Percentiles rank a stretch among this genome's conserved stretches.
Evolutionary conservation across 108 stramenopile genomes (phyloP).

Genomic region (Skeletonema grethae): DNA sequence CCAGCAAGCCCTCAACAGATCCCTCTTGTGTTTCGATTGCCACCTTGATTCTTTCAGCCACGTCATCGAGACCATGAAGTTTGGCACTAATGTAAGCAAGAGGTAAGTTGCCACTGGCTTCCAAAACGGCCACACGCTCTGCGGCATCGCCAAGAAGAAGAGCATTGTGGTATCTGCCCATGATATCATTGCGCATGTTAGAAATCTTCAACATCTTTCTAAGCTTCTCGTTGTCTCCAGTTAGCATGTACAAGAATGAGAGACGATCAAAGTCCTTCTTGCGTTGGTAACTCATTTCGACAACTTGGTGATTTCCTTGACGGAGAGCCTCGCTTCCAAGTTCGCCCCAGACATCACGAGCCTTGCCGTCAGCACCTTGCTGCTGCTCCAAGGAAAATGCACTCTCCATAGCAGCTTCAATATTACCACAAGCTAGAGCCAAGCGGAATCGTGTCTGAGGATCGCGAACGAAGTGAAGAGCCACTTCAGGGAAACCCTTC

Average conservation of each 20-base stretch:
- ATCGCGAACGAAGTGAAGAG: conserved; percentile 98
- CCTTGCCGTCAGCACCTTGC: conserved; percentile 59
- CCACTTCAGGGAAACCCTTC: conserved; percentile 99
- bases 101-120: conserved; percentile 91
- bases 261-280: conserved; percentile 98
- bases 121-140: conserved; percentile 92
- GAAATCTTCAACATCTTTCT: conserved; percentile 98
- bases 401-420: conserved; percentile 97
- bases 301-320: conserved; percentile 97
- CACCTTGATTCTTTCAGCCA: conserved; percentile 90
- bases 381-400: conserved; percentile 87
- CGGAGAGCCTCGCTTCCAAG: conserved; percentile 94
- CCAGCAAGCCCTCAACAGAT: conserved; percentile 75
- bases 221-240: conserved; percentile 94
- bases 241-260: conserved; percentile 96
- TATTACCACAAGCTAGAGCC: conserved; percentile 98
- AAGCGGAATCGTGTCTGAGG: conserved; percentile 94
- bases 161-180: conserved; percentile 98
- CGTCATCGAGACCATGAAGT: conserved; percentile 91
- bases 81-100: conserved; percentile 94
- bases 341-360: conserved; percentile 91
- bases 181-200: conserved; percentile 93
- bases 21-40: conserved; percentile 88
- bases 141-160: conserved; percentile 94
- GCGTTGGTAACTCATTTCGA: conserved; percentile 98